Evolutionary conservation across 768 basidiomycete species (phyloP), one percentile per base, ranked within the genome.

Genomic region (Termitomyces sp.): DNA sequence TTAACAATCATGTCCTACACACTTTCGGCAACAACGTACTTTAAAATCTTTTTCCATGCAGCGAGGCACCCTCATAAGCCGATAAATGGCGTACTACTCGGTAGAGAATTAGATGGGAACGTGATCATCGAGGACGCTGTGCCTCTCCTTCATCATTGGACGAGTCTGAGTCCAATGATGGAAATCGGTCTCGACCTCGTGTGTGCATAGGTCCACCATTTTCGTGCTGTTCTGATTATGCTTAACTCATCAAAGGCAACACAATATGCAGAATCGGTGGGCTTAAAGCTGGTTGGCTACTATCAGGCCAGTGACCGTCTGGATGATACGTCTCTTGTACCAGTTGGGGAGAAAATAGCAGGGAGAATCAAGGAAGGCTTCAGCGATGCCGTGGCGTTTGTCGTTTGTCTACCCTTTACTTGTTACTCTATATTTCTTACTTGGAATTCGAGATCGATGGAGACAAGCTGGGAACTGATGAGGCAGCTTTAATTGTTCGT

Each of bases 71-170:
- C 91, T 1, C 85, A 89, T 58, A 76, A 73, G 49, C 76, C 78
- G n/a, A 84, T 89, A 24, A 87, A 88, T 52, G 91, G 91, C 3
- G 82, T 92, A 8, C 73, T 93, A n/a, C 69, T 93, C 1, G 89
- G 89, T 35, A 79, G 73, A 32, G 66, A 71, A 45, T 54, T 64
- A 17, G 51, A 69, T 2, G 65, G 68, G 21, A 62, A 64, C 1
- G 78, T 88, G 42, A 66, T 67, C 52, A 77, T 88, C 47, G 70
- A 74, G 47, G 89, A 93, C 63, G 79, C 83, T 2, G 74, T 93
- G 38, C 91, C 91, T 15, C 74, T 93, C 35, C 77, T 90, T 49
- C 90, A 93, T 65, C 84, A 90, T 65, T 93, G 90, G 90, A 90
- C 88, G 7, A 85, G 79, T 61, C 75, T 93, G 51, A 87, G 85